phyloP scores from a whole-genome alignment of 1,139 yeast species.

The Taphrina flavorubra region DNA sequence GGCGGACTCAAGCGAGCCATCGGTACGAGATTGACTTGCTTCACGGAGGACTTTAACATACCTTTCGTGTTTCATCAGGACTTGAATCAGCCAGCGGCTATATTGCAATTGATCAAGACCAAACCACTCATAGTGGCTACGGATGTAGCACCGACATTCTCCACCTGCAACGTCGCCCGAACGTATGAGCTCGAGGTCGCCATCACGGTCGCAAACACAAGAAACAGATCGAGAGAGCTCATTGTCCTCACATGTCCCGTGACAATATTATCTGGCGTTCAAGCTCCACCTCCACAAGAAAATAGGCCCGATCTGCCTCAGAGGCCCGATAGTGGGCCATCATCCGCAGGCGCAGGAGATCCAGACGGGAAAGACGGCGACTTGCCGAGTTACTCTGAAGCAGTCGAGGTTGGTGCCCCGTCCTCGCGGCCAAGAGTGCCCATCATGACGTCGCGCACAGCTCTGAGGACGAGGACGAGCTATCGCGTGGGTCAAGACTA shows the following conservation, averaged over 20 bases:
- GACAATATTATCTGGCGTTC: constrained; percentile 27
- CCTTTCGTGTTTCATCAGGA: constrained; percentile 17
- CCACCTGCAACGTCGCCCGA: constrained; percentile 63
- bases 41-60: constrained; percentile 19
- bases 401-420: constrained; percentile 23
- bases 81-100: constrained; percentile 18
- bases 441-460: constrained; percentile 1
- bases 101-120: constrained; percentile 13
- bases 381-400: constrained; percentile 15
- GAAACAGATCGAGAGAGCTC: constrained; percentile 23
- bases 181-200: constrained; percentile 57
- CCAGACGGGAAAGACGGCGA: background rate
- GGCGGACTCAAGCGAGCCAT: constrained; percentile 19
- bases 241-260: constrained; percentile 27
- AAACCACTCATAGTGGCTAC: constrained; percentile 30
- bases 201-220: constrained; percentile 56
- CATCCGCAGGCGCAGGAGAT: background rate
- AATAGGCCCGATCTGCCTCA: background rate
- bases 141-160: constrained; percentile 57
- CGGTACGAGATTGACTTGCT: constrained; percentile 19
- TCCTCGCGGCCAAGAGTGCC: constrained; percentile 13
- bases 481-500: constrained; percentile 30
- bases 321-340: background rate
- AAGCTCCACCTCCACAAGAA: constrained; percentile 35
- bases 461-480: constrained; percentile 23